These are phyloP conservation scores for Fusarium nisikadoi DNA, from an alignment of 2,329 filamentous ascomycete genomes.

Conservation along the genomic window DNA sequence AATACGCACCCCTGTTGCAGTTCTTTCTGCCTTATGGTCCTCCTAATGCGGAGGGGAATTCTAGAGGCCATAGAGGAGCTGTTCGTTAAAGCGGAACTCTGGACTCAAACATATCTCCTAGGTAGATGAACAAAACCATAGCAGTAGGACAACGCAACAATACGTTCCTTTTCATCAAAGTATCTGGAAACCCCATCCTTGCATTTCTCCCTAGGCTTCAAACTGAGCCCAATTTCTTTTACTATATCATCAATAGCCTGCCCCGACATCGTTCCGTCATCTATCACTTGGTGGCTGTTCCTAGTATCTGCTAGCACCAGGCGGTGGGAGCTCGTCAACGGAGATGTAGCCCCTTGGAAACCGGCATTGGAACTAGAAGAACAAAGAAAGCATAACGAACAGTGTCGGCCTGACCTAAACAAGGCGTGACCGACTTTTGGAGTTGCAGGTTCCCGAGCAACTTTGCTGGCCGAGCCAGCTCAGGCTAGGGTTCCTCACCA, in stretches of 20 bases:
- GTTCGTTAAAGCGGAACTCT: conserved; percentile 43
- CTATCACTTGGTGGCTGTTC: conserved; percentile 45
- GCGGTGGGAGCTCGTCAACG: conserved; percentile 43
- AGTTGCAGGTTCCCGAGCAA: conserved; percentile 28
- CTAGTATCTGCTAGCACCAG: conserved; percentile 34
- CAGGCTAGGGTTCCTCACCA: conserved; percentile 34
- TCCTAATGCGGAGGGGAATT: conserved; percentile 38
- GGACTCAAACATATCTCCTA: conserved; percentile 29
- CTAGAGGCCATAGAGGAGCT: conserved; percentile 29
- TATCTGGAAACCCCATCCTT: conserved; percentile 26
- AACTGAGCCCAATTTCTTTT: conserved; percentile 20
- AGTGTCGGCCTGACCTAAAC: conserved; percentile 24
- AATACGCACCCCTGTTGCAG: conserved; percentile 34
- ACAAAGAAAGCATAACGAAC: conserved; percentile 39
- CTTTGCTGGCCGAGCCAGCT: conserved; percentile 28
- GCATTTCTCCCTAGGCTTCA: conserved; percentile 20
- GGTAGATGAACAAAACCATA: conserved; percentile 33
- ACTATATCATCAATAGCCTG: conserved; percentile 8
- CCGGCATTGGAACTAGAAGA: conserved; percentile 19
- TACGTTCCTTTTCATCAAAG: conserved; percentile 36
- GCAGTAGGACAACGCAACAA: conserved; percentile 34
- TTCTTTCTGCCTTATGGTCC: conserved; percentile 30
- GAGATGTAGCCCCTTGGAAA: conserved; percentile 31
- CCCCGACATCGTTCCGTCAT: conserved; percentile 36
- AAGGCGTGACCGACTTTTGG: conserved; percentile 40